phyloP scores from a whole-genome alignment of 2,329 filamentous ascomycete genomes.

The Diaporthe velutina region DNA sequence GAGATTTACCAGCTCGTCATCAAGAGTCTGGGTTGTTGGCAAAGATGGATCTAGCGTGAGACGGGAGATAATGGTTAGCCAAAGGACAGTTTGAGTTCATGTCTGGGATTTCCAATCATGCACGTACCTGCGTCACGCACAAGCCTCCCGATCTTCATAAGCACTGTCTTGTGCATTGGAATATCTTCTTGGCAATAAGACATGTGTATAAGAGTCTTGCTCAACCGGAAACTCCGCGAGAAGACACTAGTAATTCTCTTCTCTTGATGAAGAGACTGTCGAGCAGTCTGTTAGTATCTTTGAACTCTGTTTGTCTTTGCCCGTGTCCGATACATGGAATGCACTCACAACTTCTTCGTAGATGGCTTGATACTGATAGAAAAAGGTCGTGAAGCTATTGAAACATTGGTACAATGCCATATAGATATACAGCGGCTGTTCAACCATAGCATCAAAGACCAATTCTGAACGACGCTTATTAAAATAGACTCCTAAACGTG shows the following conservation, averaged over 20 bases:
- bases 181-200: conserved; percentile 10
- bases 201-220: background rate
- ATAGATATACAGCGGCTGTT: background rate
- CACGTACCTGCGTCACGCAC: background rate
- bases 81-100: background rate
- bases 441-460: background rate
- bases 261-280: background rate
- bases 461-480: background rate
- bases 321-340: no score
- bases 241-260: conserved; percentile 4
- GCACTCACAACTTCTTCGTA: background rate
- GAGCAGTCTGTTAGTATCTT: no score
- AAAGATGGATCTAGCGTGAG: background rate
- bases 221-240: background rate
- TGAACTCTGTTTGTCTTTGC: no score
- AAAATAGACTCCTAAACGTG: background rate
- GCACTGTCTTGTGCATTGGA: background rate
- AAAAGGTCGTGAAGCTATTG: background rate
- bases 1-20: background rate
- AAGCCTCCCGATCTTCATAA: background rate
- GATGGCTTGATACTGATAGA: background rate
- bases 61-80: background rate
- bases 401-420: background rate
- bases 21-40: background rate
- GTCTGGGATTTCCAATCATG: background rate